Conservation (phyloP, 2,329 filamentous ascomycete species). For the Meredithiella fracta region DNA sequence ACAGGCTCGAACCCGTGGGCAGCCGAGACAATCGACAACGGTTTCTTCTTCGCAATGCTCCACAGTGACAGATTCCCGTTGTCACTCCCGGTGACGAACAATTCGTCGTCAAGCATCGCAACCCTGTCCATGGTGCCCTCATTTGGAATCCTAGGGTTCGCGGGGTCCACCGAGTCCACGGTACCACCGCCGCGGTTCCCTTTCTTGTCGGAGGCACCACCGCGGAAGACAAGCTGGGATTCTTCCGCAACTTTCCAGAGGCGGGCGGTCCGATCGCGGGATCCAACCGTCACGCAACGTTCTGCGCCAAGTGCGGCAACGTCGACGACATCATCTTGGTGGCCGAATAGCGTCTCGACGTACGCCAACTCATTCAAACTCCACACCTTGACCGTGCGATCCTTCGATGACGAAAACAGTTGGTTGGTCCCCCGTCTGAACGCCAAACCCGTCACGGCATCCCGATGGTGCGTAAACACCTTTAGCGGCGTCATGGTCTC, state of each 20-base stretch:
- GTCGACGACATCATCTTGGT: constrained; percentile 79
- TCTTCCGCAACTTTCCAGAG: constrained; percentile 96
- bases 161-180: constrained; percentile 18
- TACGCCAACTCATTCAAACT: constrained; percentile 83
- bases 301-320: constrained; percentile 72
- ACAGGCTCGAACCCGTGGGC: constrained; percentile 75
- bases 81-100: constrained; percentile 86
- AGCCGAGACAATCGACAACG: constrained; percentile 59
- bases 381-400: constrained; percentile 92
- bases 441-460: constrained; percentile 66
- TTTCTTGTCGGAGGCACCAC: constrained; percentile 50
- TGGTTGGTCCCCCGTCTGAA: constrained; percentile 84
- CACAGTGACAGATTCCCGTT: constrained; percentile 77
- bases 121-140: constrained; percentile 86
- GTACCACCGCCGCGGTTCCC: background rate
- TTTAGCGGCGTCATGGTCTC: constrained; percentile 60
- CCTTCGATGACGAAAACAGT: constrained; percentile 76
- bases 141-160: constrained; percentile 34
- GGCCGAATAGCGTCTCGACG: constrained; percentile 87
- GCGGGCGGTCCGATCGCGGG: constrained; percentile 76
- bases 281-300: constrained; percentile 78
- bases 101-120: constrained; percentile 72
- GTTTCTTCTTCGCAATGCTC: constrained; percentile 89
- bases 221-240: constrained; percentile 85
- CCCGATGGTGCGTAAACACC: constrained; percentile 82